Conservation (phyloP, 441 rosid genomes). For the Adansonia grandidieri region DNA sequence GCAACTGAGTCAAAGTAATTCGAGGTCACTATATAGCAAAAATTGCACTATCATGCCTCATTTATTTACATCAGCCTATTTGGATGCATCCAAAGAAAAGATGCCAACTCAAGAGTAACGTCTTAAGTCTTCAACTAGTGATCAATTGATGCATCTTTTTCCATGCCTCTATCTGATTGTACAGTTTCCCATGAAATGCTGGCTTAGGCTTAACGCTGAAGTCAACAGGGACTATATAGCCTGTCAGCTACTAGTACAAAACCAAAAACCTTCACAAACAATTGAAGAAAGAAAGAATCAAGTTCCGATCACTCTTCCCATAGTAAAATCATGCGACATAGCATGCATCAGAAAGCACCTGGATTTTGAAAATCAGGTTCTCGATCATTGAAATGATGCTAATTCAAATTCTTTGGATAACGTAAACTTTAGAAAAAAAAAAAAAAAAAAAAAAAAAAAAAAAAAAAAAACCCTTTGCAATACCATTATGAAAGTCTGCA, state of each 20-base stretch:
- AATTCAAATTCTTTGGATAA: constrained; percentile 6
- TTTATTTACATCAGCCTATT: constrained; percentile 19
- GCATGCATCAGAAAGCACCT: constrained; percentile 11
- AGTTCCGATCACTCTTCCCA: background rate
- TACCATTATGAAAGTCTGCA: constrained; percentile 8
- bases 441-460: background rate
- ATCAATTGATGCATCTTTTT: constrained; percentile 11
- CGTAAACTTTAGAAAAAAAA: constrained; percentile 20
- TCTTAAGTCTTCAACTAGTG: background rate
- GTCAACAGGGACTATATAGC: constrained; percentile 9
- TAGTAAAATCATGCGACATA: background rate
- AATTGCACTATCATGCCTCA: constrained; percentile 8
- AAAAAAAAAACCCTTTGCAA: too few species aligned
- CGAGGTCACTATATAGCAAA: constrained; percentile 18
- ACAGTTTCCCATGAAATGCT: constrained; percentile 8
- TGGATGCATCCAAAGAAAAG: background rate
- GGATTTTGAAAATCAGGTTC: background rate
- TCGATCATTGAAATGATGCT: background rate
- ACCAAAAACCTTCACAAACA: background rate
- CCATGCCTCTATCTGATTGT: background rate
- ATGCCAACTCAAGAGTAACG: background rate
- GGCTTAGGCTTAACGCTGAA: constrained; percentile 10
- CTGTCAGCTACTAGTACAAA: background rate
- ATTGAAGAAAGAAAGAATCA: constrained; percentile 16
- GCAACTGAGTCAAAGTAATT: constrained; percentile 65